Percentiles rank a stretch among this genome's conserved stretches.
Conservation (phyloP, 108 stramenopile genomes). For the Nitzschia inconspicua region DNA sequence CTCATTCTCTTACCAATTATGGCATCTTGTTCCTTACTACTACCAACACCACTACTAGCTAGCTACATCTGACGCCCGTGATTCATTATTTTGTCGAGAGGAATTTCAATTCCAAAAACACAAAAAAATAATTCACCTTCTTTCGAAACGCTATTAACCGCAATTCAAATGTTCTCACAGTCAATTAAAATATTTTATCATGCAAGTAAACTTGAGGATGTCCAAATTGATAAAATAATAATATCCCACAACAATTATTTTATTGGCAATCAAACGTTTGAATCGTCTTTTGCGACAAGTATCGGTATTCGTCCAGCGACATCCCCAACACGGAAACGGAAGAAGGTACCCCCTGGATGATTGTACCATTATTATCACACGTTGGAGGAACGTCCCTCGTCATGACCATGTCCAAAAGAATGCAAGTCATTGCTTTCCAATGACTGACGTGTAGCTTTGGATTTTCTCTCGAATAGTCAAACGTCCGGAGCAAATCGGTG, state of each 20-base stretch:
- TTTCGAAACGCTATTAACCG: no score
- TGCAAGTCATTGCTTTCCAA: conserved; percentile 71
- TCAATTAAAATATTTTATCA: no score
- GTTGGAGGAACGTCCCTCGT: neutral
- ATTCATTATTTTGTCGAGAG: no score
- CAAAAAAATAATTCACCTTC: no score
- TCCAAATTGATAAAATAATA: neutral
- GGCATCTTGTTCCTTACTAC: no score
- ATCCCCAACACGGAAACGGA: conserved; percentile 44
- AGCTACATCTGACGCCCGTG: no score
- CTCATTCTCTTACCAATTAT: no score
- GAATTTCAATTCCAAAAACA: no score
- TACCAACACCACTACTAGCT: no score
- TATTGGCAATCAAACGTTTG: conserved; percentile 10
- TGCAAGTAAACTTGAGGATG: no score
- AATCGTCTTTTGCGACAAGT: conserved; percentile 41
- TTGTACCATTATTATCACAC: neutral
- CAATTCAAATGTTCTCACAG: no score
- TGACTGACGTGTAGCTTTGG: conserved; percentile 46
- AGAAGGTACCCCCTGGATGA: conserved; percentile 22
- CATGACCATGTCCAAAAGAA: conserved; percentile 57
- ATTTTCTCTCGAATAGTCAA: conserved; percentile 47
- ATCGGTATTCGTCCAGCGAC: conserved; percentile 54
- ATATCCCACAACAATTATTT: neutral
- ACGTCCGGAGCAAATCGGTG: conserved; percentile 51